A percentile compares a stretch with the other conserved stretches of the same genome.
phyloP scores from a whole-genome alignment of 2,329 filamentous ascomycete species.

The Curvularia eragrostidis region DNA sequence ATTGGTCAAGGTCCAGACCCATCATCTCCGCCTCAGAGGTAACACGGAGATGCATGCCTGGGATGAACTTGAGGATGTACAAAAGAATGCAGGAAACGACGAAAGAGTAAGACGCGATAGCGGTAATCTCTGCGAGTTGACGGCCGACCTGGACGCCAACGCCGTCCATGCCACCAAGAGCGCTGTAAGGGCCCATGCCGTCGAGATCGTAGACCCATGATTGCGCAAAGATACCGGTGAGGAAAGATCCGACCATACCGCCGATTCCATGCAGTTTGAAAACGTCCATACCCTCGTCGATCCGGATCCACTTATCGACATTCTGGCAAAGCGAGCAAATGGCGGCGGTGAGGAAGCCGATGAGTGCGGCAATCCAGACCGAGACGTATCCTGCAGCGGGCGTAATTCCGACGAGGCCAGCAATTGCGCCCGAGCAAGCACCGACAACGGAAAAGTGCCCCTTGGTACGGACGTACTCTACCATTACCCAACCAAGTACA shows the following conservation, averaged over 20 bases:
- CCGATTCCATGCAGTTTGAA: slow-evolving; percentile 67
- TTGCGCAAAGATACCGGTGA: slow-evolving; percentile 65
- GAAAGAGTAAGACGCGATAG: slow-evolving; percentile 62
- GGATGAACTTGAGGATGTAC: slow-evolving; percentile 61
- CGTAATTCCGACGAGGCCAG: slow-evolving; percentile 67
- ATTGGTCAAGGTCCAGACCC: slow-evolving; percentile 62
- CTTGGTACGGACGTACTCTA: slow-evolving; percentile 60
- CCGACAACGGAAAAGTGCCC: slow-evolving; percentile 64
- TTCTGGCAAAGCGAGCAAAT: slow-evolving; percentile 59
- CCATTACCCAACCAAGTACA: slow-evolving; percentile 61
- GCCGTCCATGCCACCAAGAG: slow-evolving; percentile 61
- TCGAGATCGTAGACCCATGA: slow-evolving; percentile 58
- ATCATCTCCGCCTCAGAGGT: slow-evolving; percentile 63
- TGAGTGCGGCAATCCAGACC: slow-evolving; percentile 61
- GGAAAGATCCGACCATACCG: slow-evolving; percentile 64
- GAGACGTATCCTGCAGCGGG: slow-evolving; percentile 62
- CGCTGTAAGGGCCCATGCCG: slow-evolving; percentile 53
- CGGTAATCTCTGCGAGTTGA: slow-evolving; percentile 63
- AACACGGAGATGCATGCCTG: slow-evolving; percentile 61
- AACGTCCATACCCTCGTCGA: slow-evolving; percentile 66
- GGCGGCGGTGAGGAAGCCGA: slow-evolving; percentile 63
- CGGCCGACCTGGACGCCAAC: slow-evolving; percentile 62
- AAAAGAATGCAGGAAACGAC: slow-evolving; percentile 60
- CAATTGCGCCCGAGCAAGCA: slow-evolving; percentile 64
- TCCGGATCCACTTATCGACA: slow-evolving; percentile 61